phyloP scores from a whole-genome alignment of 495 filamentous ascomycete species.

The Daldinia loculata region DNA sequence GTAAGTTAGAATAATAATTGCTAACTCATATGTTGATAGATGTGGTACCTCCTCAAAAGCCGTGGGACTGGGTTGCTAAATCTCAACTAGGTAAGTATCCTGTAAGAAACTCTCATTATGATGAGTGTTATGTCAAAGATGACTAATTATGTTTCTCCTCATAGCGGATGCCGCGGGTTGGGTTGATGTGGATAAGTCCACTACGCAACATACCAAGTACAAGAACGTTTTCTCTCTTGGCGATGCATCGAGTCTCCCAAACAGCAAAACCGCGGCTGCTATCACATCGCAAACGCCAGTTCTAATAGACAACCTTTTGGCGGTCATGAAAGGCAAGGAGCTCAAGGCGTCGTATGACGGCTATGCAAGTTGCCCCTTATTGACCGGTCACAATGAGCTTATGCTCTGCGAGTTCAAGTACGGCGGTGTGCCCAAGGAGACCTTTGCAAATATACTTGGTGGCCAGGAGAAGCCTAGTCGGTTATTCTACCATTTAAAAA shows the following conservation, averaged over 20 bases:
- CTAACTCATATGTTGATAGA: slow-evolving; percentile 24
- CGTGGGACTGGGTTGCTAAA: slow-evolving; percentile 46
- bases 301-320: slow-evolving; percentile 65
- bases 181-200: slow-evolving; percentile 70
- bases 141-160: slow-evolving; percentile 13
- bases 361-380: slow-evolving; percentile 74
- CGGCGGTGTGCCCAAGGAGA: slow-evolving; percentile 74
- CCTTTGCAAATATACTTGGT: slow-evolving; percentile 65
- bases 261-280: slow-evolving; percentile 73
- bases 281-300: slow-evolving; percentile 71
- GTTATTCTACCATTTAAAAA: slow-evolving; percentile 72
- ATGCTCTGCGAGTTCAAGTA: slow-evolving; percentile 78
- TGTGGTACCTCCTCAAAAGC: slow-evolving; percentile 46
- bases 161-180: slow-evolving; percentile 66
- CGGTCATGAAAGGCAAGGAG: slow-evolving; percentile 63
- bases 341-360: slow-evolving; percentile 65
- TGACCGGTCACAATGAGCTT: slow-evolving; percentile 72
- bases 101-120: background rate
- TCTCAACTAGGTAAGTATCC: slow-evolving; percentile 42
- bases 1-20: slow-evolving; percentile 41
- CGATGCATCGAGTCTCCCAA: slow-evolving; percentile 72
- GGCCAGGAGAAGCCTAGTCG: slow-evolving; percentile 65
- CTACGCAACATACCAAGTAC: slow-evolving; percentile 68
- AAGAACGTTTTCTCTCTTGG: slow-evolving; percentile 74
- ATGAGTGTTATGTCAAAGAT: background rate